Conservation (phyloP, 345 rosid species). For the Lenwebbia sp. region DNA sequence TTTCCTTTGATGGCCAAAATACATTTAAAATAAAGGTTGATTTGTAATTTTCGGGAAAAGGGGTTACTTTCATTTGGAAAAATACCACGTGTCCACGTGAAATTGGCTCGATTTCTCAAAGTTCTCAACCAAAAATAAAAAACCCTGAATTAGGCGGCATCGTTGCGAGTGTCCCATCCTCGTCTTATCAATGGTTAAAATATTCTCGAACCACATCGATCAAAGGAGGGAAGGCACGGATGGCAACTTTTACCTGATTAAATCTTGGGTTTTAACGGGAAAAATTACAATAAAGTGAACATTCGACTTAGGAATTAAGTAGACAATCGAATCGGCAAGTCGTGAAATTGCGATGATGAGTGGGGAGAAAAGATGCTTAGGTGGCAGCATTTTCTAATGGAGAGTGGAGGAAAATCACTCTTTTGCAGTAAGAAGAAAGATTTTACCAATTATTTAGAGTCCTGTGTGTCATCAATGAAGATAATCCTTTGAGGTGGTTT, state of each 20-base stretch:
- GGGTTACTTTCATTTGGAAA: neutral
- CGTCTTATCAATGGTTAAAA: neutral
- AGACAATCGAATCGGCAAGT: neutral
- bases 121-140: neutral
- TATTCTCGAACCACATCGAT: neutral
- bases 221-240: neutral
- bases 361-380: no score
- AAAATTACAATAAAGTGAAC: neutral
- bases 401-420: neutral
- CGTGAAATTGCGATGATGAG: neutral
- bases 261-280: neutral
- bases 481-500: neutral
- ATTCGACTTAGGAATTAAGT: neutral
- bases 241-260: neutral
- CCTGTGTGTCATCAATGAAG: neutral
- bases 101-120: neutral
- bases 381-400: no score
- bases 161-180: neutral
- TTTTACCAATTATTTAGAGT: neutral
- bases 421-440: neutral
- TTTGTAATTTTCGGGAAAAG: neutral
- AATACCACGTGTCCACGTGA: neutral
- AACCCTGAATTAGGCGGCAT: neutral
- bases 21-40: neutral
- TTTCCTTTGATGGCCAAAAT: neutral